Evolutionary conservation across 805 yeast genomes (phyloP), one percentile per base, ranked within the genome.

Genomic region (Spathaspora sp.): DNA sequence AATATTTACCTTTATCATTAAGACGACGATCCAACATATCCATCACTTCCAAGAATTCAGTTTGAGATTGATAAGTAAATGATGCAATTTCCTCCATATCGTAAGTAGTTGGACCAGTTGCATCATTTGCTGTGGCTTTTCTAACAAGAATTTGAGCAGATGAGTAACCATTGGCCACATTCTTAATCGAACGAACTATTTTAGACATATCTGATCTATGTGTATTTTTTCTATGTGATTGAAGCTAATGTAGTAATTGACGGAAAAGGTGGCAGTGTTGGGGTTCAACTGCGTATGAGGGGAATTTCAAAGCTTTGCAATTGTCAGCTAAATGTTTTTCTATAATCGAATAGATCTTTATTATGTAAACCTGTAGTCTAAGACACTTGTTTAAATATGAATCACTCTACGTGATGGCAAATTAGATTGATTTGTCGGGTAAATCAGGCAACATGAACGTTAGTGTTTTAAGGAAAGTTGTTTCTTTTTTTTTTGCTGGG

Each of bases 1-100:
- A 93, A 71, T 93, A 88, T 67, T 91, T 92, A 55, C 98, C 98
- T 74, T 92, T 92, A 65, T 93, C 98, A 64, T 93, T 93, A 57
- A 93, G 73, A 56, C 99, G 80, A 58, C 90, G 82, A 70, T 93
- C 97, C 44, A 93, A 70, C 86, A 93, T 90, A 63, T 93, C 97
- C 96, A 93, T 88, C 46, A 91, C 83, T 64, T 91, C 96, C 62
- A 90, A 77, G 60, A 91, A 83, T 60, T 89, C 96, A 6, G 86
- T 82, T 55, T 71, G 78, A 62, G 73, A 70, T 58, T 84, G 87
- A 64, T 80, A 86, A 1, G 97, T 88, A 58, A 81, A 77, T 49
- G 82, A 78, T 2, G 96, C 86, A 39, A 93, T 78, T 49, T 89
- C 96, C 57, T 88, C 91, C 91, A 93, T 84, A 52, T 86, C 88